A percentile compares a stretch with the other conserved stretches of the same genome.
These are phyloP conservation scores for Aspergillus ustus DNA, from an alignment of 2,329 filamentous ascomycete species.

Conservation along the genomic window DNA sequence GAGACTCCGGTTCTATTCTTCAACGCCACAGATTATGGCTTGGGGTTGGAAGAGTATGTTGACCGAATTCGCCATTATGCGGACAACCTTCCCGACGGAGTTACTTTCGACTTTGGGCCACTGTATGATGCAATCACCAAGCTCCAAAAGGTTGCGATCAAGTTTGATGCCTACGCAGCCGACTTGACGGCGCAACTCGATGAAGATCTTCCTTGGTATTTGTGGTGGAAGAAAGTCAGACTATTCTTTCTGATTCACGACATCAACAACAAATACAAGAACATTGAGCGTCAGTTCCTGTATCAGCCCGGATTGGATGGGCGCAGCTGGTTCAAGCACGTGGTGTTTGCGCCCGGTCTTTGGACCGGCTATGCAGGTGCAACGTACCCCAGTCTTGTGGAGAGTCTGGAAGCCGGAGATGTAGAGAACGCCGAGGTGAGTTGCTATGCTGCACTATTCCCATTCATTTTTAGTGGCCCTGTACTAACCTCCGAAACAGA, in stretches of 20 bases:
- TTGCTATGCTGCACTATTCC: constrained; percentile 20
- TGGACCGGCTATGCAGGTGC: constrained; percentile 90
- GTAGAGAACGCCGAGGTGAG: constrained; percentile 56
- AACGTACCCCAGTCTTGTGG: constrained; percentile 68
- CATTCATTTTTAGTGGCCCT: constrained; percentile 15
- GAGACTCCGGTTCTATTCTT: constrained; percentile 68
- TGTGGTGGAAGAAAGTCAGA: constrained; percentile 69
- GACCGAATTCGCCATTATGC: constrained; percentile 35
- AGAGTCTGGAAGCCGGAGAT: constrained; percentile 61
- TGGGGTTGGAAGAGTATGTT: constrained; percentile 55
- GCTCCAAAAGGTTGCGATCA: constrained; percentile 53
- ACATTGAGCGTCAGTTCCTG: constrained; percentile 79
- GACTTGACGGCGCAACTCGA: constrained; percentile 54
- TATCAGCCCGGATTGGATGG: constrained; percentile 76
- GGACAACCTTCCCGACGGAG: constrained; percentile 28
- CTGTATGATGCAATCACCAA: constrained; percentile 55
- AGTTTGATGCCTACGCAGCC: constrained; percentile 58
- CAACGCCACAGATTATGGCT: constrained; percentile 67
- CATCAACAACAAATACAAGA: constrained; percentile 82
- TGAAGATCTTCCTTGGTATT: constrained; percentile 75
- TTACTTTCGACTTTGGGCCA: constrained; percentile 46
- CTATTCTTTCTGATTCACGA: constrained; percentile 66
- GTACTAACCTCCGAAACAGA: constrained; percentile 33
- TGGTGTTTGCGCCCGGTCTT: constrained; percentile 86
- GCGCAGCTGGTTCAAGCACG: constrained; percentile 89